Evolutionary conservation across 2,329 filamentous ascomycete genomes (phyloP).

Genomic region (Sporothrix brasiliensis): DNA sequence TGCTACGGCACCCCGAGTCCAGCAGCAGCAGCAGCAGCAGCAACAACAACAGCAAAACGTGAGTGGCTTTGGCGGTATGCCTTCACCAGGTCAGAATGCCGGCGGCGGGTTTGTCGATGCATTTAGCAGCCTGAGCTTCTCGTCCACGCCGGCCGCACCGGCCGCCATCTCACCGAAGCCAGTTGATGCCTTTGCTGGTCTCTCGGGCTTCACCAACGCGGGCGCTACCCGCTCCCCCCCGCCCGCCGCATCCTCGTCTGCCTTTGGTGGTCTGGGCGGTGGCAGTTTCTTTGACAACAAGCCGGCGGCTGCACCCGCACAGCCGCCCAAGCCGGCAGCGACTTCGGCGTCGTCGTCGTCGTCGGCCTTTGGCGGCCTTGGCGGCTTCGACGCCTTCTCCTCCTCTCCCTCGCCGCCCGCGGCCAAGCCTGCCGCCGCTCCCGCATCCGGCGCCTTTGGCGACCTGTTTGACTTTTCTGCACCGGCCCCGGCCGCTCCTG

Average conservation of each 20-base stretch:
- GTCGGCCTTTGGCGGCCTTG: constrained; percentile 63
- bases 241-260: constrained; percentile 42
- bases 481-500: constrained; percentile 50
- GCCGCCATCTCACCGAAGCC: constrained; percentile 37
- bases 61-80: constrained; percentile 68
- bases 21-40: constrained; percentile 59
- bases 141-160: constrained; percentile 43
- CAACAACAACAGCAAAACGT: constrained; percentile 59
- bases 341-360: constrained; percentile 30
- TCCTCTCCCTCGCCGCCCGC: constrained; percentile 41
- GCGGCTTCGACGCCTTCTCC: constrained; percentile 42
- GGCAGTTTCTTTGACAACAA: constrained; percentile 83
- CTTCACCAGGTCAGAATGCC: constrained; percentile 45
- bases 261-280: constrained; percentile 63
- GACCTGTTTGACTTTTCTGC: constrained; percentile 81
- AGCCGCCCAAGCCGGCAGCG: constrained; percentile 27
- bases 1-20: constrained; percentile 78
- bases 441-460: constrained; percentile 63
- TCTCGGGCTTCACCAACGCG: constrained; percentile 34
- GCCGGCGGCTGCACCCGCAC: constrained; percentile 51
- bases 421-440: constrained; percentile 44
- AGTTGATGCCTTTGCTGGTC: constrained; percentile 35
- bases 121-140: constrained; percentile 51
- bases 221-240: constrained; percentile 40
- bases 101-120: constrained; percentile 34